Evolutionary conservation across 768 basidiomycete species (phyloP).

Genomic region (Lyophyllum decastes): DNA sequence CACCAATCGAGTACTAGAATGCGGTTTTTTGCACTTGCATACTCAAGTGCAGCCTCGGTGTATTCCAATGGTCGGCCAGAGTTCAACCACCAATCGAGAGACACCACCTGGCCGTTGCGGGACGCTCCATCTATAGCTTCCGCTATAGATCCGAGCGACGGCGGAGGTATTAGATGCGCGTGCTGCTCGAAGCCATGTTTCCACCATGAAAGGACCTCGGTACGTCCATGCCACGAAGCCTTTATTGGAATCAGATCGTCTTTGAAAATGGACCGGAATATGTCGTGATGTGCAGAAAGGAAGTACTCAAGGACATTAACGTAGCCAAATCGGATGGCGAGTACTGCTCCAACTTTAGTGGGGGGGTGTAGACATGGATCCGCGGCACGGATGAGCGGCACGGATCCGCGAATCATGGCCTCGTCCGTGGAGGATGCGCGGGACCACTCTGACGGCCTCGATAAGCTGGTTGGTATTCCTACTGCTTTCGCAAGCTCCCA

Average conservation of each 20-base stretch:
- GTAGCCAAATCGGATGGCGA: constrained; percentile 73
- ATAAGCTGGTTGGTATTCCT: constrained; percentile 68
- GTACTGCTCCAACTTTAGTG: constrained; percentile 67
- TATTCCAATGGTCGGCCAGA: constrained; percentile 71
- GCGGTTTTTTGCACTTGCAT: constrained; percentile 77
- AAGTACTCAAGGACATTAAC: constrained; percentile 76
- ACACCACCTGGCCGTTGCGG: constrained; percentile 69
- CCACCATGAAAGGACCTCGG: constrained; percentile 81
- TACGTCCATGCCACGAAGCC: constrained; percentile 76
- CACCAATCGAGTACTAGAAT: constrained; percentile 85
- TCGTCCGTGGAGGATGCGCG: constrained; percentile 69
- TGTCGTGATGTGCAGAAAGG: constrained; percentile 59
- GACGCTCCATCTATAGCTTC: constrained; percentile 82
- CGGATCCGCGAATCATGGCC: constrained; percentile 67
- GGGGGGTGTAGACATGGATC: constrained; percentile 59
- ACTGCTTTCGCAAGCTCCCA: constrained; percentile 86
- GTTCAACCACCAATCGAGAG: constrained; percentile 80
- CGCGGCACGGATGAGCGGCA: constrained; percentile 60
- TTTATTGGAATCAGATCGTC: constrained; percentile 74
- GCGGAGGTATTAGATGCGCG: constrained; percentile 58
- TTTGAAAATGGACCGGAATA: constrained; percentile 67
- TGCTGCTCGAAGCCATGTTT: constrained; percentile 62
- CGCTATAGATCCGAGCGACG: constrained; percentile 53
- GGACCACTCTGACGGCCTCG: constrained; percentile 69
- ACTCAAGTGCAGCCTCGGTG: constrained; percentile 78